phyloP scores from a whole-genome alignment of 495 filamentous ascomycete genomes.

The Hypoxylon lienhwacheense region DNA sequence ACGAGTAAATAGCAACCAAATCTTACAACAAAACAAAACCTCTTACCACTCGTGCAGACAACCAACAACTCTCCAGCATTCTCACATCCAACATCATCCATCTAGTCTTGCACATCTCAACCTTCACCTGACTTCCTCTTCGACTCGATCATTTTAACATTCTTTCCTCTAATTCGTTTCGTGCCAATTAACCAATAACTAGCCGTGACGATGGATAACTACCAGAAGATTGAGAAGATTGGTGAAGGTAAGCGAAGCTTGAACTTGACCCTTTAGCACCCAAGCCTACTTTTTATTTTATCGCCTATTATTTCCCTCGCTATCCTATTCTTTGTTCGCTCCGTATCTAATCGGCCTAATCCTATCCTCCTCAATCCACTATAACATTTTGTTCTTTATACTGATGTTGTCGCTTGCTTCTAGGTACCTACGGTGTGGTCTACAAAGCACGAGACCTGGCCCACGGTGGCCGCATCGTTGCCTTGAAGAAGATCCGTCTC shows the following conservation, averaged over 20 bases:
- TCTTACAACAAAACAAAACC: too few relatives aligned
- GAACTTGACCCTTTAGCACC: slow-evolving; percentile 7
- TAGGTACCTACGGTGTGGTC: slow-evolving; percentile 90
- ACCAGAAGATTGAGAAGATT: slow-evolving; percentile 99
- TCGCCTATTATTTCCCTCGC: too few relatives aligned
- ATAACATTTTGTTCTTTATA: neutral
- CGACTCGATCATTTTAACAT: slow-evolving; percentile 16
- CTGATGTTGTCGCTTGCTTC: neutral
- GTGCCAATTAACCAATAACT: neutral
- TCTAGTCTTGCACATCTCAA: neutral
- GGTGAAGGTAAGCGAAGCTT: slow-evolving; percentile 74
- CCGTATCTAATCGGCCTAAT: neutral
- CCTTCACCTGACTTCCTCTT: slow-evolving; percentile 4
- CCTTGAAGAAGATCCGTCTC: slow-evolving; percentile 96
- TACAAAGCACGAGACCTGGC: slow-evolving; percentile 87
- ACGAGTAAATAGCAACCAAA: slow-evolving; percentile 29
- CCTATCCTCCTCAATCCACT: neutral
- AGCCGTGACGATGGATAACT: slow-evolving; percentile 80
- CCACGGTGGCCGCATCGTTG: slow-evolving; percentile 79
- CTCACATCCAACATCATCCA: slow-evolving; percentile 2
- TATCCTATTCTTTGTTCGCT: too few relatives aligned
- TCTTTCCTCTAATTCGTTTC: slow-evolving; percentile 12
- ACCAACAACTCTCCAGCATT: slow-evolving; percentile 5
- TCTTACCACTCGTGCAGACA: slow-evolving; percentile 6
- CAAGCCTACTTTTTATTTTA: neutral